These are phyloP conservation scores for Canavalia gladiata DNA, from an alignment of 306 rosid genomes.

Conservation along the genomic window DNA sequence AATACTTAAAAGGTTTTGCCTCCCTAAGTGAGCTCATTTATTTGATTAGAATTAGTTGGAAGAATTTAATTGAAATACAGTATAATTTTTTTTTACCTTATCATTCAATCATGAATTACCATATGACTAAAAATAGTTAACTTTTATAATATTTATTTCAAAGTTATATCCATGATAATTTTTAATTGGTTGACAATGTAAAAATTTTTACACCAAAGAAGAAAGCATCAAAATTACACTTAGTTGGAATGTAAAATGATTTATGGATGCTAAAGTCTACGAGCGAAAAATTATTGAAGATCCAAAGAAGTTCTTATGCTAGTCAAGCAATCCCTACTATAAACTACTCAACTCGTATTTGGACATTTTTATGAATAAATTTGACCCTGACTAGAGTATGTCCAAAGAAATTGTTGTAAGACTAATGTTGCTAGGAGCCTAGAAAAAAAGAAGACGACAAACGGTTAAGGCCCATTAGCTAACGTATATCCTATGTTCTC, in stretches of 20 bases:
- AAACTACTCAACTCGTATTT: neutral
- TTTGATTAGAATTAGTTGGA: neutral
- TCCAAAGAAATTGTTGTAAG: neutral
- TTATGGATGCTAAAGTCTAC: neutral
- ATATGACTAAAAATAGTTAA: too few species aligned
- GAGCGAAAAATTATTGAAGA: neutral
- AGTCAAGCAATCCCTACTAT: neutral
- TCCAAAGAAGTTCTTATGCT: neutral
- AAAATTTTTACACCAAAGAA: too few species aligned
- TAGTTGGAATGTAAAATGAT: neutral
- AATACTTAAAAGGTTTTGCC: neutral
- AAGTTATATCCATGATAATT: too few species aligned
- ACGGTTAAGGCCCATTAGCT: neutral
- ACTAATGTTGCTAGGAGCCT: neutral
- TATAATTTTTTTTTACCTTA: too few species aligned
- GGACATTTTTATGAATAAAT: neutral
- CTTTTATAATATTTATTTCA: too few species aligned
- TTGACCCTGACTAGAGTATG: too few species aligned
- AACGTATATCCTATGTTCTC: neutral
- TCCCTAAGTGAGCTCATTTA: neutral
- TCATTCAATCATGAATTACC: too few species aligned
- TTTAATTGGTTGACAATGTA: too few species aligned
- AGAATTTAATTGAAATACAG: neutral
- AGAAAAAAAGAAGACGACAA: neutral
- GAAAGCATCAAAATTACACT: neutral